Percentiles rank a stretch among this genome's conserved stretches.
Conservation (phyloP, 805 yeast species). For the Candida nonsorbophila region DNA sequence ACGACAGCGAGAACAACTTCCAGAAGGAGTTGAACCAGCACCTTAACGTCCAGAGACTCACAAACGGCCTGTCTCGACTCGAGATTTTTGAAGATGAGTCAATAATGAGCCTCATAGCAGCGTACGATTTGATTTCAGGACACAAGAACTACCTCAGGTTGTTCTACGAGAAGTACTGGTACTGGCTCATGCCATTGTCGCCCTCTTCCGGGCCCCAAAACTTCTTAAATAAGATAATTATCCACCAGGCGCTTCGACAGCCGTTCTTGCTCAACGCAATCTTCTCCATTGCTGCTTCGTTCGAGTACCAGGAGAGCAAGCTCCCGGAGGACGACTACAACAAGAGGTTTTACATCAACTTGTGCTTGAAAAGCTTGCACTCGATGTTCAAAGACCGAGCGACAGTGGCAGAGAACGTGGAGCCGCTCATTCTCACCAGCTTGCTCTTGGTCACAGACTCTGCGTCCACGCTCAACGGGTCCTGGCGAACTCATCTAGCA, state of each 20-base stretch:
- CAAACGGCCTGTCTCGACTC: slow-evolving; percentile 1
- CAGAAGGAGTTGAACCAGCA: too few relatives aligned
- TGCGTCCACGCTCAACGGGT: slow-evolving; percentile 40
- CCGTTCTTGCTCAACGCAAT: slow-evolving; percentile 12
- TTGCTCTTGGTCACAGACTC: slow-evolving; percentile 53
- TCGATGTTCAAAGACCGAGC: slow-evolving; percentile 10
- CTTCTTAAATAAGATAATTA: slow-evolving; percentile 9
- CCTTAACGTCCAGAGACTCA: neutral
- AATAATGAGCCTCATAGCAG: slow-evolving; percentile 4
- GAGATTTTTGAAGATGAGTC: slow-evolving; percentile 7
- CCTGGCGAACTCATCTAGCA: slow-evolving; percentile 54
- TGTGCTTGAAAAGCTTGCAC: slow-evolving; percentile 10
- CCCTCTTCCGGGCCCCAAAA: slow-evolving; percentile 11
- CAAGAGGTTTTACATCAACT: slow-evolving; percentile 7
- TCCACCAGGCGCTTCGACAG: slow-evolving; percentile 9
- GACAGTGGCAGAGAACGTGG: slow-evolving; percentile 39
- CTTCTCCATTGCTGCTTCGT: slow-evolving; percentile 13
- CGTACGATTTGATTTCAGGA: slow-evolving; percentile 8
- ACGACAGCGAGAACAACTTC: slow-evolving; percentile 1
- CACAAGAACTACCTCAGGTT: slow-evolving; percentile 12
- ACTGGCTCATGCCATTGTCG: slow-evolving; percentile 12
- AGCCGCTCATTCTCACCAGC: slow-evolving; percentile 56
- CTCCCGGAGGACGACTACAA: slow-evolving; percentile 7
- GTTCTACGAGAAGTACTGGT: slow-evolving; percentile 12
- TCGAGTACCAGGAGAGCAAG: slow-evolving; percentile 8